These are phyloP conservation scores for Oryza rufipogon DNA, from an alignment of 176 grass and related monocot genomes.

Conservation along the genomic window DNA sequence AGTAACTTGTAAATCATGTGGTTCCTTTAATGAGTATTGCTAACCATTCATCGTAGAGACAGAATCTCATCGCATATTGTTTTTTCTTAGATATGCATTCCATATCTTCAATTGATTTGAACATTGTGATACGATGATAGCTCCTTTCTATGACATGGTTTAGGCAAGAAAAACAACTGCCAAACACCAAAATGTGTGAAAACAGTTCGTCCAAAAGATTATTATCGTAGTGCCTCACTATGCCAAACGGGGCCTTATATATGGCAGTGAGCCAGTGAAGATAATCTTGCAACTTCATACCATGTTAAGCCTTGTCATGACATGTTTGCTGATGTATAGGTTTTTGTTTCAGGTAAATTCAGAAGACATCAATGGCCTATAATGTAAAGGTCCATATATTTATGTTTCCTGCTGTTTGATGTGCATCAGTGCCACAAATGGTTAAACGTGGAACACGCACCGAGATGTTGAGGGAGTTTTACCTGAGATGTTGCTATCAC, in stretches of 20 bases:
- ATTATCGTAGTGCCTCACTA: neutral
- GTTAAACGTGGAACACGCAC: neutral
- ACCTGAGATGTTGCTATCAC: neutral
- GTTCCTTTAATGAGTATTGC: neutral
- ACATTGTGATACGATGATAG: neutral
- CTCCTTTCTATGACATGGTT: neutral
- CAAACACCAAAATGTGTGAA: neutral
- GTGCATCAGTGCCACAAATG: neutral
- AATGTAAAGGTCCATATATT: neutral
- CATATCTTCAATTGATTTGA: neutral
- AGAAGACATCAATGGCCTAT: neutral
- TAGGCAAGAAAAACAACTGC: neutral
- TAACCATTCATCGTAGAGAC: neutral
- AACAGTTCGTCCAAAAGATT: neutral
- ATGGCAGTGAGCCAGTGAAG: neutral
- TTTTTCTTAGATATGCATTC: neutral
- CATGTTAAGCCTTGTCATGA: neutral
- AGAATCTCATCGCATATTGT: neutral
- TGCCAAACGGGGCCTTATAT: neutral
- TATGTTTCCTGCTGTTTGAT: neutral
- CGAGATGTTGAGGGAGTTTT: neutral
- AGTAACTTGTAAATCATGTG: neutral
- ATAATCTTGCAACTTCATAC: neutral
- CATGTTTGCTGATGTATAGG: neutral
- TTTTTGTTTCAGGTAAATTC: constrained; percentile 21